Evolutionary conservation across 768 basidiomycete genomes (phyloP).

Genomic region (Xanthoconium purpureum): DNA sequence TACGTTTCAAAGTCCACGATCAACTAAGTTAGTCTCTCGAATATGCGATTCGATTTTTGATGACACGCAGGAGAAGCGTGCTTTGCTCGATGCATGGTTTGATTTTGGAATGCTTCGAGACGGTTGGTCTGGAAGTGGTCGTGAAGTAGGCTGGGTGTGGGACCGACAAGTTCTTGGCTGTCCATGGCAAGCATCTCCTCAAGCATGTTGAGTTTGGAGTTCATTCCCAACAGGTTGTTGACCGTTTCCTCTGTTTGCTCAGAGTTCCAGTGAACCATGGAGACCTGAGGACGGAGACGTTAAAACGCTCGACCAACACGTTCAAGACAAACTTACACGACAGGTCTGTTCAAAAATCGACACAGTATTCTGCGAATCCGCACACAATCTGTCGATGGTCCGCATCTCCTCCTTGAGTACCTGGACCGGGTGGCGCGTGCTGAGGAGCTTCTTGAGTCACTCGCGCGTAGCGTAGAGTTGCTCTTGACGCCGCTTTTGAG

Average conservation of each 20-base stretch:
- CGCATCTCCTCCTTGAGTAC: constrained; percentile 84
- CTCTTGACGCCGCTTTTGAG: constrained; percentile 90
- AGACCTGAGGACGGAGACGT: constrained; percentile 63
- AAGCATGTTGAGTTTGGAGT: constrained; percentile 73
- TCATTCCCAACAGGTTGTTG: constrained; percentile 90
- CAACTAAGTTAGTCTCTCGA: constrained; percentile 79
- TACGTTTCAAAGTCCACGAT: constrained; percentile 85
- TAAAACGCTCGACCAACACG: background rate
- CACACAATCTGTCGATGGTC: constrained; percentile 70
- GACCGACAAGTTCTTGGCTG: constrained; percentile 74
- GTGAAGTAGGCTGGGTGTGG: constrained; percentile 82
- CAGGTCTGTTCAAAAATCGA: constrained; percentile 95
- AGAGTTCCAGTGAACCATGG: constrained; percentile 93
- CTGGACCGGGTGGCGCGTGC: constrained; percentile 75
- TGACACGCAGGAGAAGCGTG: constrained; percentile 66
- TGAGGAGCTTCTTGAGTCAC: constrained; percentile 77
- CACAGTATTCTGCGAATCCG: constrained; percentile 71
- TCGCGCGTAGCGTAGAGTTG: constrained; percentile 89
- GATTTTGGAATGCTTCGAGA: constrained; percentile 90
- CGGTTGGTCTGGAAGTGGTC: constrained; percentile 92
- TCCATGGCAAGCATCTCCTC: constrained; percentile 76
- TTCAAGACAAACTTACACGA: constrained; percentile 41
- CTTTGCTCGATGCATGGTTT: constrained; percentile 93
- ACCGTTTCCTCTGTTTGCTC: constrained; percentile 95
- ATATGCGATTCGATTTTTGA: constrained; percentile 69